A percentile compares a stretch with the other conserved stretches of the same genome.
These are phyloP conservation scores for Dendryphion nanum DNA, from an alignment of 2,329 filamentous ascomycete species.

Conservation along the genomic window DNA sequence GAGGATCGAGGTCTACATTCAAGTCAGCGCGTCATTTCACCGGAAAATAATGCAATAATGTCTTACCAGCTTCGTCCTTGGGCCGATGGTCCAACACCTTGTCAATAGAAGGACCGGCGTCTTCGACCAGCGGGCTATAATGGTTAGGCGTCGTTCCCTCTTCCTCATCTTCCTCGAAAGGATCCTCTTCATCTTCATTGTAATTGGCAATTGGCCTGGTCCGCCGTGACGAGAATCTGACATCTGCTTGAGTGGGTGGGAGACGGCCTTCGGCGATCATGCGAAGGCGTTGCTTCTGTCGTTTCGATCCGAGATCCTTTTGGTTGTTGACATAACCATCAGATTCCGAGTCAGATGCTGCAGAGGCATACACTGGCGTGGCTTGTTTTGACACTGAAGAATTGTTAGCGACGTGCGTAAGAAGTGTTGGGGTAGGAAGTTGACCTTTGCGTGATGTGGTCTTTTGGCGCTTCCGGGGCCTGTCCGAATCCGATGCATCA, in stretches of 20 bases:
- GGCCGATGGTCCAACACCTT: constrained; percentile 83
- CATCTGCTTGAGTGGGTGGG: constrained; percentile 69
- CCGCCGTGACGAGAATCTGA: constrained; percentile 87
- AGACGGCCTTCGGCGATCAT: constrained; percentile 61
- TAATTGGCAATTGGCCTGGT: constrained; percentile 72
- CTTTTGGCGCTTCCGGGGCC: constrained; percentile 63
- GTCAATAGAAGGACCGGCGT: constrained; percentile 83
- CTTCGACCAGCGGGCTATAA: constrained; percentile 68
- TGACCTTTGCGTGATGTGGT: constrained; percentile 63
- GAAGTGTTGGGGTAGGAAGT: constrained; percentile 28
- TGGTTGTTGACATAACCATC: constrained; percentile 77
- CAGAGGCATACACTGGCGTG: constrained; percentile 51
- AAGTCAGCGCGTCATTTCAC: constrained; percentile 15
- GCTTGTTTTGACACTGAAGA: constrained; percentile 53
- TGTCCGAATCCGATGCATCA: constrained; percentile 66
- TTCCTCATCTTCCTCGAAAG: constrained; percentile 56
- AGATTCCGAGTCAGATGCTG: constrained; percentile 60
- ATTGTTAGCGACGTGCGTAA: constrained; percentile 20
- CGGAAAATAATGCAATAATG: background rate
- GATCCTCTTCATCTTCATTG: constrained; percentile 64
- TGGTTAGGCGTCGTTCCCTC: constrained; percentile 67
- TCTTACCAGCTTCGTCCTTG: constrained; percentile 59
- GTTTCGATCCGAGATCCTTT: constrained; percentile 66
- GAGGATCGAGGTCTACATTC: constrained; percentile 32
- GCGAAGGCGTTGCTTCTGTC: constrained; percentile 69